These are phyloP conservation scores for Coniochaeta pulveracea DNA, from an alignment of 2,329 filamentous ascomycete species.

Conservation along the genomic window DNA sequence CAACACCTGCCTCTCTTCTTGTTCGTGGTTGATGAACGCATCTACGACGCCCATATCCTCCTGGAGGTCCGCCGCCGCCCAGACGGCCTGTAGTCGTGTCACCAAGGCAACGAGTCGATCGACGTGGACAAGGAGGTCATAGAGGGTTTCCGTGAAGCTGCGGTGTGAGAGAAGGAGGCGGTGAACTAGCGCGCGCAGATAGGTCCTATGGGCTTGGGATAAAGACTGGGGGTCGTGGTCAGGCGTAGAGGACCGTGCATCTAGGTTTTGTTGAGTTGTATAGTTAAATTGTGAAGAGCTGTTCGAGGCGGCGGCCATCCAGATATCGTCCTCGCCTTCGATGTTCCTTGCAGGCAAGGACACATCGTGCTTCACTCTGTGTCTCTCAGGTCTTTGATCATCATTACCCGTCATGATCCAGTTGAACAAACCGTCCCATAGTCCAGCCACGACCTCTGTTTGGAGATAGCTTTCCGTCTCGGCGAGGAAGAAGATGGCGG, in stretches of 20 bases:
- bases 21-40: slow-evolving; percentile 56
- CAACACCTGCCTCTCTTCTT: slow-evolving; percentile 61
- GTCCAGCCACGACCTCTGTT: slow-evolving; percentile 71
- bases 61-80: slow-evolving; percentile 70
- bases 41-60: slow-evolving; percentile 73
- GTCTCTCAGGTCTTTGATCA: too few species aligned
- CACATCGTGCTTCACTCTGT: too few species aligned
- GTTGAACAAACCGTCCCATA: slow-evolving; percentile 66
- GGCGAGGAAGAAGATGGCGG: slow-evolving; percentile 78
- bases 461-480: slow-evolving; percentile 85
- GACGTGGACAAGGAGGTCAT: slow-evolving; percentile 58
- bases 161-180: slow-evolving; percentile 55
- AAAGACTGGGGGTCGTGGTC: slow-evolving; percentile 78
- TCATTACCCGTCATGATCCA: slow-evolving; percentile 52
- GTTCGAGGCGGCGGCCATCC: slow-evolving; percentile 18
- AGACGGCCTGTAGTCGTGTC: slow-evolving; percentile 63
- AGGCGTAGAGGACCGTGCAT: too few species aligned
- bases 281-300: neutral
- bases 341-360: slow-evolving; percentile 7
- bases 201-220: slow-evolving; percentile 65
- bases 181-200: slow-evolving; percentile 57
- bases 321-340: slow-evolving; percentile 28
- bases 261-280: neutral
- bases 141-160: slow-evolving; percentile 53
- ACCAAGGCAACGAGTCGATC: slow-evolving; percentile 74